These are phyloP conservation scores for Leishmania martiniquensis DNA, from an alignment of 208 protist species.

Conservation along the genomic window DNA sequence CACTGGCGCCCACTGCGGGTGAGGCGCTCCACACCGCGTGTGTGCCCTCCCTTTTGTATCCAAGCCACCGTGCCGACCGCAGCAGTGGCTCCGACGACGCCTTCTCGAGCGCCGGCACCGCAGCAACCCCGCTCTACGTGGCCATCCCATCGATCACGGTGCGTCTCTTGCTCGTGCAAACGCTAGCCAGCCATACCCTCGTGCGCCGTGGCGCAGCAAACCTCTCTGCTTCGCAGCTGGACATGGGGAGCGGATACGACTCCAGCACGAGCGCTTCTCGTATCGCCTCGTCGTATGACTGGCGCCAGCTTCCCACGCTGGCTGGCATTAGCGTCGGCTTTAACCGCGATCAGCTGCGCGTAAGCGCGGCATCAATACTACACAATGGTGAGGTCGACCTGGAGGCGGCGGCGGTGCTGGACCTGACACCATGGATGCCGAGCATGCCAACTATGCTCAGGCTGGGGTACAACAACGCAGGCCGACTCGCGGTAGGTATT, in stretches of 20 bases:
- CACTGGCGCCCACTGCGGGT: background rate
- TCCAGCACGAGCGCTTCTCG: conserved; percentile 14
- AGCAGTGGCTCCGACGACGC: background rate
- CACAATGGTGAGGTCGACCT: conserved; percentile 67
- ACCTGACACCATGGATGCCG: conserved; percentile 58
- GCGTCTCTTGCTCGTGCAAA: conserved; percentile 51
- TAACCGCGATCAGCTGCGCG: conserved; percentile 48
- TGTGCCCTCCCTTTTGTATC: conserved; percentile 17
- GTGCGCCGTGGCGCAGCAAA: conserved; percentile 14
- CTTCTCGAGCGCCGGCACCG: background rate
- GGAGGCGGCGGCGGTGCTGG: conserved; percentile 60
- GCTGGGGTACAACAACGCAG: conserved; percentile 71
- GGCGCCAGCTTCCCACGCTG: conserved; percentile 67
- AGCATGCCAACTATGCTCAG: conserved; percentile 64
- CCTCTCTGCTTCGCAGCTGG: conserved; percentile 11
- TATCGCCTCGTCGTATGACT: conserved; percentile 37
- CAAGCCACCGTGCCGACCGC: background rate
- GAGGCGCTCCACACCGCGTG: conserved; percentile 8
- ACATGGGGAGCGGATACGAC: conserved; percentile 3
- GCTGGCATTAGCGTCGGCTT: conserved; percentile 55
- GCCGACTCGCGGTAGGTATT: conserved; percentile 59
- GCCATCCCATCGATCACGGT: conserved; percentile 15
- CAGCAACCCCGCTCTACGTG: conserved; percentile 14
- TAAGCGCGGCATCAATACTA: conserved; percentile 75
- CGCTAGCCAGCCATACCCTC: conserved; percentile 39